A percentile compares a stretch with the other conserved stretches of the same genome.
These are phyloP conservation scores for Aspergillus funiculosus DNA, from an alignment of 495 filamentous ascomycete genomes.

Conservation along the genomic window DNA sequence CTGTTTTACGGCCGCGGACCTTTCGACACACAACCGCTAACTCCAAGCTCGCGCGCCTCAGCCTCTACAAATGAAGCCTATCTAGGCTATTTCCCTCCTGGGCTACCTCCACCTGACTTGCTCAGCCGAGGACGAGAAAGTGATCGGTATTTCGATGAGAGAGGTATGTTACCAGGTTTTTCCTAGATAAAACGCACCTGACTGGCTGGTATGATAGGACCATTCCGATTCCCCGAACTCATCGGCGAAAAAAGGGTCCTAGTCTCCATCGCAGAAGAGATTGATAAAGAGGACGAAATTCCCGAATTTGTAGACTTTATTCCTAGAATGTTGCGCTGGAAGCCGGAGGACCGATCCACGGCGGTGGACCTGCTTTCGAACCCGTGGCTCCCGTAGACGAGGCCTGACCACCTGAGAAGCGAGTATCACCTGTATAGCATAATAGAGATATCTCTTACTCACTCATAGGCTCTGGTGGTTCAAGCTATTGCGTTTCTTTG, in stretches of 20 bases:
- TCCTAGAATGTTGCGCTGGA: constrained; percentile 12
- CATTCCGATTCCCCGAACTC: constrained; percentile 19
- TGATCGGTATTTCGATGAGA: constrained; percentile 21
- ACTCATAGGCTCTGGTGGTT: too few relatives aligned
- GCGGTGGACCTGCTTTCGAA: constrained; percentile 16
- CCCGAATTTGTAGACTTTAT: constrained; percentile 13
- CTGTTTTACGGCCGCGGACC: constrained; percentile 22
- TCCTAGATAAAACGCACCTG: constrained; percentile 11
- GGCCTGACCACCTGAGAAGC: too few relatives aligned
- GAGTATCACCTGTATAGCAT: too few relatives aligned
- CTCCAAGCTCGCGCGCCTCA: constrained; percentile 13
- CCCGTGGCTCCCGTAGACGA: constrained; percentile 16
- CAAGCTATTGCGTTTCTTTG: too few relatives aligned
- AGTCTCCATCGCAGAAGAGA: constrained; percentile 13
- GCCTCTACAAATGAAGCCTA: constrained; percentile 21
- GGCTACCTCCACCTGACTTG: constrained; percentile 23
- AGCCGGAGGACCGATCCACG: constrained; percentile 15
- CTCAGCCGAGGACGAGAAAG: constrained; percentile 18
- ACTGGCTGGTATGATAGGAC: constrained; percentile 18
- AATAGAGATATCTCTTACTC: too few relatives aligned
- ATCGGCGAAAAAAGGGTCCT: constrained; percentile 15
- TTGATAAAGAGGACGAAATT: constrained; percentile 12
- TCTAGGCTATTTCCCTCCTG: constrained; percentile 24
- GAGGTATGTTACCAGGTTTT: constrained; percentile 16
- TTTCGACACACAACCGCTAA: constrained; percentile 22